phyloP scores from a whole-genome alignment of 768 basidiomycete species.

The Leccinum subtestaceum region DNA sequence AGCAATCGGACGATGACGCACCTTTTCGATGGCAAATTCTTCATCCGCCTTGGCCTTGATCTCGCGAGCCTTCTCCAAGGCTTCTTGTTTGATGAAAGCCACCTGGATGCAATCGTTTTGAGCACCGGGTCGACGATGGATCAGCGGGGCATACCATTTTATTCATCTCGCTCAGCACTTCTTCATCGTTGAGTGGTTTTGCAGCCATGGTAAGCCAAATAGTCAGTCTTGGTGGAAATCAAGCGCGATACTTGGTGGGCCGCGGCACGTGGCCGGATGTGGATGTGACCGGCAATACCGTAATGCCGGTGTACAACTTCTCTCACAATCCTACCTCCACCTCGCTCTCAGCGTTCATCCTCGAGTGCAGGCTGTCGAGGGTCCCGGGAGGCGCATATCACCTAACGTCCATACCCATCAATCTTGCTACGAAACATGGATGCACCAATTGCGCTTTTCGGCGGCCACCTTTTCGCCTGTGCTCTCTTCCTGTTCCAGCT shows the following conservation, averaged over 20 bases:
- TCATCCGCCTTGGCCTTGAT: slow-evolving; percentile 97
- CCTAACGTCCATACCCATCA: not conserved
- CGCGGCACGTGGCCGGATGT: not conserved
- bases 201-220: slow-evolving; percentile 60
- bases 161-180: slow-evolving; percentile 95
- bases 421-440: slow-evolving; percentile 20
- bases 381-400: not conserved
- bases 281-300: not conserved
- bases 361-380: not conserved
- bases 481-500: slow-evolving; percentile 9
- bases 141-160: slow-evolving; percentile 76
- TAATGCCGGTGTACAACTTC: not conserved
- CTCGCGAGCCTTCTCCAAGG: slow-evolving; percentile 94
- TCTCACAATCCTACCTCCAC: not conserved
- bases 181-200: slow-evolving; percentile 87
- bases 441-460: slow-evolving; percentile 15
- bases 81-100: slow-evolving; percentile 98
- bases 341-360: no score
- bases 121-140: not conserved
- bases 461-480: slow-evolving; percentile 16
- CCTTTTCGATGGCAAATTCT: slow-evolving; percentile 99
- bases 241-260: not conserved
- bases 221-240: not conserved
- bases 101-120: slow-evolving; percentile 58
- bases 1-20: slow-evolving; percentile 17